These are phyloP conservation scores for Passalora sequoiae DNA, from an alignment of 2,329 filamentous ascomycete species.

Conservation along the genomic window DNA sequence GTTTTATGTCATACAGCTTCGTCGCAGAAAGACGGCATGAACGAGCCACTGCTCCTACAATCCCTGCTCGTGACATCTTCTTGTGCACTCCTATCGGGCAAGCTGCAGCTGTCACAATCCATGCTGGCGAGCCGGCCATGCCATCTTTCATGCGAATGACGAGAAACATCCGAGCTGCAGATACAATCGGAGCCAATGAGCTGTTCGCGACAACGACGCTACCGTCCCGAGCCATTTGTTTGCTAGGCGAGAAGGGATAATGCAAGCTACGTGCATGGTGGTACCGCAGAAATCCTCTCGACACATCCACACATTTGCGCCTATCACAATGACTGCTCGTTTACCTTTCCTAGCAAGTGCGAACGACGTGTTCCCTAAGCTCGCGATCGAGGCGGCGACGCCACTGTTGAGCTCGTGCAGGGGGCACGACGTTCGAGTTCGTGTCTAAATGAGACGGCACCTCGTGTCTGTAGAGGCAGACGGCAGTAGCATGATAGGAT, in stretches of 20 bases:
- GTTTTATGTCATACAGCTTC: neutral
- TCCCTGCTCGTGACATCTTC: neutral
- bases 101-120: constrained; percentile 9
- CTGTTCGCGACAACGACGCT: neutral
- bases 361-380: neutral
- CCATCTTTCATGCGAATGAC: constrained; percentile 1
- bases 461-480: neutral
- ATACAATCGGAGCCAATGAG: neutral
- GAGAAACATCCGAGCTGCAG: neutral
- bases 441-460: neutral
- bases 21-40: neutral
- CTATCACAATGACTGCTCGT: neutral
- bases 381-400: neutral
- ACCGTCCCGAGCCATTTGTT: neutral
- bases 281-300: neutral
- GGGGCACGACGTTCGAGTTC: neutral
- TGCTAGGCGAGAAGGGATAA: constrained; percentile 3
- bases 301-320: neutral
- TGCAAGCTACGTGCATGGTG: neutral
- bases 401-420: neutral
- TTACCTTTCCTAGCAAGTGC: constrained; percentile 2
- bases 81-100: neutral
- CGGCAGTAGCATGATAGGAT: neutral
- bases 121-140: neutral
- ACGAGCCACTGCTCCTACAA: neutral